Percentiles rank a stretch among this genome's conserved stretches.
Conservation (phyloP, 257 asterid genomes). For the Primulina tabacum region DNA sequence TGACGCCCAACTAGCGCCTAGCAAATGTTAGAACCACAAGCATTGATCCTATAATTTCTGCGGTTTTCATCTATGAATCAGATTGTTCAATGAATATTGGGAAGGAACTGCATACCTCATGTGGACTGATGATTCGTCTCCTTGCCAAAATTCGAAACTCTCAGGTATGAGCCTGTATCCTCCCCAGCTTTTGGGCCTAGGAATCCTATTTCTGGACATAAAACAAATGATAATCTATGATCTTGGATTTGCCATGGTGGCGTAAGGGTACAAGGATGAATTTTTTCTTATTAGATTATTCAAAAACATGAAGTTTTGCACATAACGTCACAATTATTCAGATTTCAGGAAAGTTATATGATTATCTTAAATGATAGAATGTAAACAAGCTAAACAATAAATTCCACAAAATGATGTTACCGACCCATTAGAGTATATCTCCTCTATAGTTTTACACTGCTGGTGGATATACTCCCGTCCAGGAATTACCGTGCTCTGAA, state of each 20-base stretch:
- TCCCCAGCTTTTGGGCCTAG: neutral
- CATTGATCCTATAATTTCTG: neutral
- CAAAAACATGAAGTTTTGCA: too few relatives aligned
- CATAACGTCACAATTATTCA: too few relatives aligned
- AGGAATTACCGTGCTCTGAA: conserved; percentile 33
- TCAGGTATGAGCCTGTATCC: neutral
- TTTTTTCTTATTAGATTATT: too few relatives aligned
- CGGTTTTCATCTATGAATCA: neutral
- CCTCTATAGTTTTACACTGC: conserved; percentile 35
- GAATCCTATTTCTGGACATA: neutral
- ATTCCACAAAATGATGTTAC: neutral
- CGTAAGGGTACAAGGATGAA: neutral
- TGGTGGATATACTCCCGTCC: conserved; percentile 28
- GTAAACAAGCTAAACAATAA: too few relatives aligned
- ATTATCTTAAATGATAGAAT: too few relatives aligned
- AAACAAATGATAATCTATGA: neutral
- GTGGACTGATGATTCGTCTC: neutral
- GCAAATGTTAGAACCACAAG: too few relatives aligned
- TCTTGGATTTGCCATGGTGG: neutral
- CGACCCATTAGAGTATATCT: conserved; percentile 32
- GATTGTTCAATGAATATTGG: neutral
- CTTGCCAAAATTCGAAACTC: neutral
- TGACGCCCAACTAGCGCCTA: too few relatives aligned
- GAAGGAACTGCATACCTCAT: neutral
- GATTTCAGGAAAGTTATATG: too few relatives aligned